These are phyloP conservation scores for Penicillium sclerotiorum DNA, from an alignment of 2,329 filamentous ascomycete species.

Conservation along the genomic window DNA sequence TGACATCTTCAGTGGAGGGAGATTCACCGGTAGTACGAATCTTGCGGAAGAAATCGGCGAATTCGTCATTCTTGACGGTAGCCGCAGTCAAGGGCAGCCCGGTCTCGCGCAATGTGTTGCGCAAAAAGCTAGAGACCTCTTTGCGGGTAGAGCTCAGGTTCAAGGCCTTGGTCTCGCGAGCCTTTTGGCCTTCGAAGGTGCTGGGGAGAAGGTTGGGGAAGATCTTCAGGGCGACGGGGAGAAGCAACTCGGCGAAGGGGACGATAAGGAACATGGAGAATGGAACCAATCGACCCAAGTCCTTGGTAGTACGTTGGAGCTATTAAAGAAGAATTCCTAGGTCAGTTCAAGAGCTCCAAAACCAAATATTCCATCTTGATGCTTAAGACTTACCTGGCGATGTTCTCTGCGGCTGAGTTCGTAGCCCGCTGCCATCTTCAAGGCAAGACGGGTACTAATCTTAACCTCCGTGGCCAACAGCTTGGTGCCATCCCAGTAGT, in stretches of 20 bases:
- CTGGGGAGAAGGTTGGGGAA: conserved; percentile 98
- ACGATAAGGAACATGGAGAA: conserved; percentile 98
- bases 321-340: conserved; percentile 26
- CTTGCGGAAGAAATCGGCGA: conserved; percentile 96
- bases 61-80: conserved; percentile 89
- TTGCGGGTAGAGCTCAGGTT: conserved; percentile 82
- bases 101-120: conserved; percentile 87
- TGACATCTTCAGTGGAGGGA: conserved; percentile 85
- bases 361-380: neutral
- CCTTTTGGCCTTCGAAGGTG: conserved; percentile 91
- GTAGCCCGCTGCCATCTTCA: conserved; percentile 98
- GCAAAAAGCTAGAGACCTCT: conserved; percentile 88
- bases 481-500: conserved; percentile 99
- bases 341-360: conserved; percentile 17
- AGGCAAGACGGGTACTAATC: conserved; percentile 85
- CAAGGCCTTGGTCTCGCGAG: conserved; percentile 85
- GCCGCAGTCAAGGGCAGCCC: conserved; percentile 82
- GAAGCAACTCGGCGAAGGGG: conserved; percentile 88
- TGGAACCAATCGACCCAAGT: conserved; percentile 87
- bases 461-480: conserved; percentile 86
- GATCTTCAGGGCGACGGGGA: conserved; percentile 86
- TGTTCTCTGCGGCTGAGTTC: conserved; percentile 93
- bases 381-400: conserved; percentile 62
- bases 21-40: conserved; percentile 87
- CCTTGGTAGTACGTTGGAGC: conserved; percentile 88